phyloP scores from a whole-genome alignment of 164 flowering plant species.

The Vitis cinerea region DNA sequence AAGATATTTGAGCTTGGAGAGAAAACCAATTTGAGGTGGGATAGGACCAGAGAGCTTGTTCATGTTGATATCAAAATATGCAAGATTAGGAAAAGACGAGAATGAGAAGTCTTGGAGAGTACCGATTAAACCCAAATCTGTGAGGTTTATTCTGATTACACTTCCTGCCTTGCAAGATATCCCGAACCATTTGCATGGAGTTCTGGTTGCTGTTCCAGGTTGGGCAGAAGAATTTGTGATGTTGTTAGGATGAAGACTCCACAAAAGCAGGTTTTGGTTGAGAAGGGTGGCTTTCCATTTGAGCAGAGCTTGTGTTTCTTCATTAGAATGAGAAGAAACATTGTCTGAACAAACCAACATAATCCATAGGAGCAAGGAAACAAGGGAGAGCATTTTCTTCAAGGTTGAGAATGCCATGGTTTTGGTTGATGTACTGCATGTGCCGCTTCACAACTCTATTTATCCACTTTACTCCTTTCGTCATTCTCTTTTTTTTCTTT shows the following conservation, averaged over 20 bases:
- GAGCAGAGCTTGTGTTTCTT: too few species aligned
- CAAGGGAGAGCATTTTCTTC: background rate
- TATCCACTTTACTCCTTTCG: background rate
- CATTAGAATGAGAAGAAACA: background rate
- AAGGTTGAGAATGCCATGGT: background rate
- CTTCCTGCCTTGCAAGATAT: too few species aligned
- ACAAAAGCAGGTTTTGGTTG: background rate
- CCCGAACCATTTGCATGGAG: background rate
- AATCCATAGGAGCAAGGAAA: background rate
- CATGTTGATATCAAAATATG: too few species aligned
- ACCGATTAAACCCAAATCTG: too few species aligned
- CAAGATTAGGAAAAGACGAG: too few species aligned
- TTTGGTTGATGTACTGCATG: background rate
- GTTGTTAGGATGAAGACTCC: background rate
- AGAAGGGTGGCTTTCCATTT: background rate
- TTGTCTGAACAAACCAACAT: background rate
- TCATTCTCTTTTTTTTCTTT: too few species aligned
- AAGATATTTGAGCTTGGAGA: background rate
- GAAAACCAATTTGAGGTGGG: background rate
- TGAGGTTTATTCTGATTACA: too few species aligned
- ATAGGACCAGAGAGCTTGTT: background rate
- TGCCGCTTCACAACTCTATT: background rate
- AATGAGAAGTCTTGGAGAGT: too few species aligned
- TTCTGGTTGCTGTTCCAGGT: background rate
- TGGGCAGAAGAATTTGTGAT: background rate